Evolutionary conservation across 768 basidiomycete genomes (phyloP), one percentile per base, ranked within the genome.

Genomic region (Macrolepiota dolichaula): DNA sequence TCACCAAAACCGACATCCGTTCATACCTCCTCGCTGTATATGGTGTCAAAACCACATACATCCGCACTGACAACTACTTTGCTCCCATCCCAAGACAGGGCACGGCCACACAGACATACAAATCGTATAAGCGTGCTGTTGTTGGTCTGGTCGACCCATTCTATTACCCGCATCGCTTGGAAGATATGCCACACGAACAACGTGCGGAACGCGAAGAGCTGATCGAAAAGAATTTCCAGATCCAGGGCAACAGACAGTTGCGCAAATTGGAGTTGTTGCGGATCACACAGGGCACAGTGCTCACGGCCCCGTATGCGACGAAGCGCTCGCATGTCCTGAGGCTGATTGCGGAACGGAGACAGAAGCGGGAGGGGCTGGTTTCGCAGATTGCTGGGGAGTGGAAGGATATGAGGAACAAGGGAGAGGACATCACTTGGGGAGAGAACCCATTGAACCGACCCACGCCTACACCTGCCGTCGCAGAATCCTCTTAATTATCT

Each of bases 81-180:
- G 82, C 88, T 0, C 84, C 87, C 47, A 67, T 82, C 51, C 72
- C 71, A 46, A 65, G 35, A 63, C 73, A 51, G 51, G 75, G 68
- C 50, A 73, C 66, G 52, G 58, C 60, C 55, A 73, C 69, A 52
- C 71, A 77, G 55, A 64, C 76, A 1, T 74, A 81, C 67, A 81
- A 79, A 65, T 88, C 87, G 22, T 96, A 93, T 78, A 98, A 98
- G 71, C 89, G 92, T 37, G 94, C 94, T 2, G 87, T 96, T 37
- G 93, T 98, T 22, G 95, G 95, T 29, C 81, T 98, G 59, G 85
- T 89, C 25, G 88, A 96, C 64, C 95, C 95, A 1, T 98, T 98
- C 79, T 94, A 96, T 77, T 96, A 94, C 71, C 95, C 95, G 0
- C 84, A 83, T 57, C 84, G 88, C 50, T 62, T 87, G 62, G 92